phyloP scores from a whole-genome alignment of 768 basidiomycete species.

The Cubamyces lactineus region DNA sequence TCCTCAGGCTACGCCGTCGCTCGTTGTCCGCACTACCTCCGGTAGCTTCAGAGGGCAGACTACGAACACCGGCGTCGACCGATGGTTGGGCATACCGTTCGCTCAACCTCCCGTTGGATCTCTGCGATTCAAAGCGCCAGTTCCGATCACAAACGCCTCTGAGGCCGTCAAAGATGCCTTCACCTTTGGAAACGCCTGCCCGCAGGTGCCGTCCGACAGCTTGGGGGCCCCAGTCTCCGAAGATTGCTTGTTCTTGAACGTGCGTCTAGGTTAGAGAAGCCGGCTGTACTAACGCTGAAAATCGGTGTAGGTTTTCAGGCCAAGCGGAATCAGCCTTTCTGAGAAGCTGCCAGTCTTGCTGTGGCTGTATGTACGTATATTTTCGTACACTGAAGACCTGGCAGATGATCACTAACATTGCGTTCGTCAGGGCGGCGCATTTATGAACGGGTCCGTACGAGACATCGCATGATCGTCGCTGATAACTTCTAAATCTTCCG shows the following conservation, averaged over 20 bases:
- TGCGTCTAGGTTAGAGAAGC: slow-evolving; percentile 21
- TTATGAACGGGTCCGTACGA: slow-evolving; percentile 43
- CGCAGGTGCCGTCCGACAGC: slow-evolving; percentile 42
- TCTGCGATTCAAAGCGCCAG: slow-evolving; percentile 59
- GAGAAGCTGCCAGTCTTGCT: slow-evolving; percentile 35
- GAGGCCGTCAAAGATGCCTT: slow-evolving; percentile 45
- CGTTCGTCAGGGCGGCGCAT: slow-evolving; percentile 50
- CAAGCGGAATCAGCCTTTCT: slow-evolving; percentile 21
- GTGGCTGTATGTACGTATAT: slow-evolving; percentile 36
- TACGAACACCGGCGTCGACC: slow-evolving; percentile 43
- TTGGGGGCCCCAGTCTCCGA: slow-evolving; percentile 53
- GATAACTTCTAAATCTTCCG: neutral
- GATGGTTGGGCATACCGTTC: slow-evolving; percentile 63
- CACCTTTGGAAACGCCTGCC: slow-evolving; percentile 59
- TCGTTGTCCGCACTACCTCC: slow-evolving; percentile 23
- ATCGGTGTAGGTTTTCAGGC: slow-evolving; percentile 31
- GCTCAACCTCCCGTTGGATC: slow-evolving; percentile 56
- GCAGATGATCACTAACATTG: neutral
- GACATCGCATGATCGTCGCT: neutral
- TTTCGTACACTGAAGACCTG: neutral
- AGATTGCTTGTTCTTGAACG: slow-evolving; percentile 59
- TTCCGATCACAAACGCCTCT: slow-evolving; percentile 39
- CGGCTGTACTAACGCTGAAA: neutral
- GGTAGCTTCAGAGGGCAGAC: slow-evolving; percentile 24
- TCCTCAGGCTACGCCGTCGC: neutral